Evolutionary conservation across 2,329 filamentous ascomycete species (phyloP).

Genomic region (Cephalotrichum gorgonifer): DNA sequence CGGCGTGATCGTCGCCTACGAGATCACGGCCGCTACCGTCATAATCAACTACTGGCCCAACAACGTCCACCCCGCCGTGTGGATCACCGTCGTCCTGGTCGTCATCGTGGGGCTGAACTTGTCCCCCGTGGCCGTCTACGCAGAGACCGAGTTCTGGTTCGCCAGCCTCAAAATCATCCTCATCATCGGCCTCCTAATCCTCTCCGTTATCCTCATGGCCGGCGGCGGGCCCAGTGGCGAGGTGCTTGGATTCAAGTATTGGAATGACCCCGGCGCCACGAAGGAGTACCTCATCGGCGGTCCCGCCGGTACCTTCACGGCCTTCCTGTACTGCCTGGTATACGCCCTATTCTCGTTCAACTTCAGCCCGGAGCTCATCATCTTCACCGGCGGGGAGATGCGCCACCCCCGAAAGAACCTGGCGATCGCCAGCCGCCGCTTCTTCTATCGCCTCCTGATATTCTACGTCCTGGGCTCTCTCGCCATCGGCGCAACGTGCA

Average conservation of each 20-base stretch:
- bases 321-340: constrained; percentile 26
- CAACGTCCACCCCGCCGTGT: constrained; percentile 9
- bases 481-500: constrained; percentile 24
- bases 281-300: constrained; percentile 24
- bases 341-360: constrained; percentile 19
- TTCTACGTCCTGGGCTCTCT: constrained; percentile 27
- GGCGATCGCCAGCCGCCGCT: constrained; percentile 20
- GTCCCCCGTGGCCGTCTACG: constrained; percentile 31
- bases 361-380: constrained; percentile 20
- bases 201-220: constrained; percentile 34
- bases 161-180: constrained; percentile 37
- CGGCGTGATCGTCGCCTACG: constrained; percentile 8
- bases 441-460: constrained; percentile 23
- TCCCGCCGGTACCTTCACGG: constrained; percentile 43
- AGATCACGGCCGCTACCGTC: constrained; percentile 11
- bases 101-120: constrained; percentile 12
- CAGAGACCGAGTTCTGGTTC: constrained; percentile 42
- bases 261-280: constrained; percentile 21
- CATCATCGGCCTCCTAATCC: constrained; percentile 39
- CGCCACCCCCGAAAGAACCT: constrained; percentile 23
- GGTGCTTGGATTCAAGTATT: constrained; percentile 31
- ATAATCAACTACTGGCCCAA: constrained; percentile 13
- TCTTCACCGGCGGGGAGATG: constrained; percentile 25
- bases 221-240: constrained; percentile 34
- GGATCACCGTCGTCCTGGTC: constrained; percentile 11